Conservation (phyloP, 139 green algal genomes). For the Chlamydomonas sphaeroides region DNA sequence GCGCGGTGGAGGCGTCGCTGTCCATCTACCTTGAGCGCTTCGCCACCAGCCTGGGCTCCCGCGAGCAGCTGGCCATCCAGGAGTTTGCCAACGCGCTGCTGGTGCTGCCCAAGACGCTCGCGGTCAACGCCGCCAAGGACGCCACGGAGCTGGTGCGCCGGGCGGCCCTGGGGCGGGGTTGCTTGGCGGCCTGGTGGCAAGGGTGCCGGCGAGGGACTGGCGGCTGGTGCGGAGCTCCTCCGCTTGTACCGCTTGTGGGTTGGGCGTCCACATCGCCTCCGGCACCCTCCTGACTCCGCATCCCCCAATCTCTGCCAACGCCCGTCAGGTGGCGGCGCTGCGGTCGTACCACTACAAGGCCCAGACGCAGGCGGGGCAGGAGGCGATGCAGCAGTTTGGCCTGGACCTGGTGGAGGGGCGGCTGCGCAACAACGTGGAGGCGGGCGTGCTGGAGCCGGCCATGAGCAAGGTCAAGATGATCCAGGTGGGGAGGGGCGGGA, state of each 20-base stretch:
- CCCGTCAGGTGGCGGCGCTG: conserved; percentile 95
- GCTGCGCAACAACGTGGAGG: conserved; percentile 91
- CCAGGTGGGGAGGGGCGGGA: conserved; percentile 73
- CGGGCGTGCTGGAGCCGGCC: conserved; percentile 95
- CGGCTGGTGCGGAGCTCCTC: too few relatives aligned
- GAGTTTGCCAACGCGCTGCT: conserved; percentile 79
- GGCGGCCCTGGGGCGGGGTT: too few relatives aligned
- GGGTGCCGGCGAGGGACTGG: too few relatives aligned
- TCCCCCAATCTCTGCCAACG: conserved; percentile 54
- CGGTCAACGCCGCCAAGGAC: conserved; percentile 95
- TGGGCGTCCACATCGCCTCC: too few relatives aligned
- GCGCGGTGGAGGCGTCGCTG: conserved; percentile 94
- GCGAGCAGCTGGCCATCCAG: conserved; percentile 99
- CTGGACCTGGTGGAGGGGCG: conserved; percentile 83
- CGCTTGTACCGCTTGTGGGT: too few relatives aligned
- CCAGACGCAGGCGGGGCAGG: conserved; percentile 59
- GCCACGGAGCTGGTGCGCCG: conserved; percentile 24
- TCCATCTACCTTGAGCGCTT: conserved; percentile 96
- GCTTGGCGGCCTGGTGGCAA: too few relatives aligned
- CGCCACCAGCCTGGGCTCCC: conserved; percentile 91
- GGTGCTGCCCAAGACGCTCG: conserved; percentile 87
- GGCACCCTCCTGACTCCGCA: too few relatives aligned
- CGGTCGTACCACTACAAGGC: conserved; percentile 94
- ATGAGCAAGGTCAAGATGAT: conserved; percentile 97
- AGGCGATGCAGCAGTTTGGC: conserved; percentile 67